Conservation (phyloP, 306 rosid species). For the Abrus precatorius region DNA sequence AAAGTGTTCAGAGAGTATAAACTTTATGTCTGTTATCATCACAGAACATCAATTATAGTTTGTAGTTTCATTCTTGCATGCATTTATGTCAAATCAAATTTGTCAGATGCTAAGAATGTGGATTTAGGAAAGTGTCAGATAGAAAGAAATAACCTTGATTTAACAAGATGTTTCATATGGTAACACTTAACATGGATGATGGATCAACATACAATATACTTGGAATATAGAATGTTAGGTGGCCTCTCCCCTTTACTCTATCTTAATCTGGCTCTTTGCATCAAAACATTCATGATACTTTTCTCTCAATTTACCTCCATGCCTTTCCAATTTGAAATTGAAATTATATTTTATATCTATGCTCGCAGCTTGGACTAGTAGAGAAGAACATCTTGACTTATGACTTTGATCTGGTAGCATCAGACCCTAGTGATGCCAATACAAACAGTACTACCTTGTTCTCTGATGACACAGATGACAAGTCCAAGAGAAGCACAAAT, state of each 20-base stretch:
- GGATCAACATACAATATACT: conserved; percentile 1
- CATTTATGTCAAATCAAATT: background rate
- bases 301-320: conserved; percentile 26
- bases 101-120: conserved; percentile 6
- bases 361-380: conserved; percentile 92
- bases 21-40: conserved; percentile 17
- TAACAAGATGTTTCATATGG: background rate
- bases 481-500: conserved; percentile 62
- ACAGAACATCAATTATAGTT: conserved; percentile 18
- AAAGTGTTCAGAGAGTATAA: background rate
- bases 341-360: conserved; percentile 39
- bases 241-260: conserved; percentile 3
- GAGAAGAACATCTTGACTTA: conserved; percentile 86
- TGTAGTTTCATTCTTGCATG: conserved; percentile 9
- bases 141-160: background rate
- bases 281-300: conserved; percentile 6
- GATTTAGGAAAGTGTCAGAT: conserved; percentile 13
- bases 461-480: conserved; percentile 96
- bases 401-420: conserved; percentile 79
- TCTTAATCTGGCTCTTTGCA: conserved; percentile 26
- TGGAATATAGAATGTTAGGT: conserved; percentile 36
- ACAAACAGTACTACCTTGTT: conserved; percentile 92
- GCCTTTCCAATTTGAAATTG: conserved; percentile 35
- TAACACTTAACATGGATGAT: conserved; percentile 15
- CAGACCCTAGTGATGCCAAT: conserved; percentile 94